Evolutionary conservation across 139 green algal species (phyloP).

Genomic region (Tetradesmus obliquus): DNA sequence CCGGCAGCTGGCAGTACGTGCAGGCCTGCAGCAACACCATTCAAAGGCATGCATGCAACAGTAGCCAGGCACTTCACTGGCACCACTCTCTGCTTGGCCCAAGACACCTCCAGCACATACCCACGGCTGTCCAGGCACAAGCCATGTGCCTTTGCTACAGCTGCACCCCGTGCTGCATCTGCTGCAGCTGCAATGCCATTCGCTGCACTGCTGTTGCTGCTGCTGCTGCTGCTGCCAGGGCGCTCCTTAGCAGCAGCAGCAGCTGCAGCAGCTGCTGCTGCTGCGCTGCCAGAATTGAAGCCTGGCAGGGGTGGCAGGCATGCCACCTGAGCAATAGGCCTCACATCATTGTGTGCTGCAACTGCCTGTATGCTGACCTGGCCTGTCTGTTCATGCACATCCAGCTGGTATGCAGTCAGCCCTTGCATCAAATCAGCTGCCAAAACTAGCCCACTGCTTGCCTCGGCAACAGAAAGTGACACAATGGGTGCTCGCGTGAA

Average conservation of each 20-base stretch:
- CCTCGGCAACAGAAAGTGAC: not conserved
- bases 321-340: not conserved
- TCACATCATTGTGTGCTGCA: slow-evolving; percentile 3
- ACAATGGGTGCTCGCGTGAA: slow-evolving; percentile 1
- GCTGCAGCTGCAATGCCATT: not conserved
- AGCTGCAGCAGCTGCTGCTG: not conserved
- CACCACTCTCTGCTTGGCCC: slow-evolving; percentile 12
- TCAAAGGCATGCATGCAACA: slow-evolving; percentile 18
- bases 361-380: not conserved
- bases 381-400: not conserved
- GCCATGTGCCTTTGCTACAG: not conserved
- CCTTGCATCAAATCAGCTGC: slow-evolving; percentile 27
- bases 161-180: not conserved
- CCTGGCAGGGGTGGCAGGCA: slow-evolving; percentile 4
- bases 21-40: not conserved
- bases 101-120: not conserved
- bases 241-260: not conserved
- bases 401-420: not conserved
- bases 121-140: slow-evolving; percentile 1
- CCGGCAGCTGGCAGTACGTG: not conserved
- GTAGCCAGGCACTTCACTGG: not conserved
- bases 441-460: not conserved
- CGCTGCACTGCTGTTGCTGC: not conserved
- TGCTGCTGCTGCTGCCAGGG: slow-evolving; percentile 18
- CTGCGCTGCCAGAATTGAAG: not conserved